Percentiles rank a stretch among this genome's conserved stretches.
These are phyloP conservation scores for Fusarium xylarioides DNA, from an alignment of 2,329 filamentous ascomycete genomes.

Conservation along the genomic window DNA sequence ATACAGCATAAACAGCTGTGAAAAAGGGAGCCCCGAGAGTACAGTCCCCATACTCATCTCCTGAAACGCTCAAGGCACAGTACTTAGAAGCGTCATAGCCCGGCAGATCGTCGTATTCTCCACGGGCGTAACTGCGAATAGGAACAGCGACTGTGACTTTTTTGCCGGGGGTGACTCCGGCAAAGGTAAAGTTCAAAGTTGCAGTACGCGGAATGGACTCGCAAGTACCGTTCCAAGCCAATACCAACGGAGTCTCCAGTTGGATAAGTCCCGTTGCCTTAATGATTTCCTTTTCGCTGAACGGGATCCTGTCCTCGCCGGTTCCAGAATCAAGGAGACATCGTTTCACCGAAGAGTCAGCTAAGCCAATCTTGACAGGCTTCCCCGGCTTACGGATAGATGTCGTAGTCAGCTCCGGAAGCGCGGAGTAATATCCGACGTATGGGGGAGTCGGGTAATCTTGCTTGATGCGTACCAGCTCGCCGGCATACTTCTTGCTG, in stretches of 20 bases:
- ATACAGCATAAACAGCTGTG: not conserved
- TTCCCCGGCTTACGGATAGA: not conserved
- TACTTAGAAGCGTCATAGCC: not conserved
- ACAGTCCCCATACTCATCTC: not conserved
- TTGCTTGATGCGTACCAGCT: not conserved
- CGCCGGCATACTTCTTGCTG: not conserved
- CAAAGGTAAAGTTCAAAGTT: not conserved
- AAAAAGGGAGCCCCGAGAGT: not conserved
- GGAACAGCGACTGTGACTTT: not conserved
- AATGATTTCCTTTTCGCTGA: not conserved
- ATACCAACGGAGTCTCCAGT: not conserved
- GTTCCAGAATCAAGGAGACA: not conserved
- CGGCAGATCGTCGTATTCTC: not conserved
- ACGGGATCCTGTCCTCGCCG: not conserved
- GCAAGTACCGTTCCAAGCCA: not conserved
- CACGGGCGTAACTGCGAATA: not conserved
- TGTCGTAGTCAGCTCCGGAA: not conserved
- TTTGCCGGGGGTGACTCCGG: not conserved
- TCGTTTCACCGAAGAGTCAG: not conserved
- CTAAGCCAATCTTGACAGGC: not conserved
- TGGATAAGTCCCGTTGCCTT: not conserved
- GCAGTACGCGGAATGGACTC: not conserved
- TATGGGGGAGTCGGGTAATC: not conserved
- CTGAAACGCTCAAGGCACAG: not conserved
- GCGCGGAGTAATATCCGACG: not conserved